phyloP scores from a whole-genome alignment of 106 monocot species.

The Chionographis japonica region DNA sequence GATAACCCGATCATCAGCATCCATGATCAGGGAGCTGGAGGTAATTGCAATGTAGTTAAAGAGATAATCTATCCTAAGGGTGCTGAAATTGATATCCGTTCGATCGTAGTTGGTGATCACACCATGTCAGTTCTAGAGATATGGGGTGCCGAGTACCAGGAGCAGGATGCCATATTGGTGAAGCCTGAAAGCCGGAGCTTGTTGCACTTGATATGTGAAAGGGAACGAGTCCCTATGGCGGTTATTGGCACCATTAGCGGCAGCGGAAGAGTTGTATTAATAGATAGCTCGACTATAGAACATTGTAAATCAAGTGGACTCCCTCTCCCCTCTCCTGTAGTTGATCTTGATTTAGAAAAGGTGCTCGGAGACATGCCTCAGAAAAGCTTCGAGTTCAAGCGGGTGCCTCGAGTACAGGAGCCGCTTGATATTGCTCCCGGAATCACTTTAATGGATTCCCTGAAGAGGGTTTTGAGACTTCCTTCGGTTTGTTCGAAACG shows the following conservation, averaged over 20 bases:
- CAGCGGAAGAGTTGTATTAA: slow-evolving; percentile 56
- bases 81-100: slow-evolving; percentile 80
- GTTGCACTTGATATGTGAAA: slow-evolving; percentile 59
- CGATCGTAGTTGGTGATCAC: slow-evolving; percentile 81
- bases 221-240: slow-evolving; percentile 92
- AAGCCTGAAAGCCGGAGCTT: slow-evolving; percentile 56
- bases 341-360: slow-evolving; percentile 92
- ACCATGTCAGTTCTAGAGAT: slow-evolving; percentile 97
- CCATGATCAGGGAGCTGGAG: slow-evolving; percentile 97
- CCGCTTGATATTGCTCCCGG: slow-evolving; percentile 72
- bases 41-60: slow-evolving; percentile 97
- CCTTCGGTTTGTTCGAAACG: slow-evolving; percentile 94
- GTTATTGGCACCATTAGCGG: slow-evolving; percentile 85
- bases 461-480: slow-evolving; percentile 70
- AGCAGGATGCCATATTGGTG: slow-evolving; percentile 89
- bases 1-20: slow-evolving; percentile 90
- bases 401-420: slow-evolving; percentile 19
- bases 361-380: slow-evolving; percentile 97
- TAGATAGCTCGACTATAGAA: slow-evolving; percentile 47
- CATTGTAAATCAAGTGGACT: slow-evolving; percentile 35
- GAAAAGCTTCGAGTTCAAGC: slow-evolving; percentile 70
- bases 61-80: slow-evolving; percentile 98
- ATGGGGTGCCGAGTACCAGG: slow-evolving; percentile 99
- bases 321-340: slow-evolving; percentile 58
- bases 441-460: slow-evolving; percentile 49